phyloP scores from a whole-genome alignment of 116 monocot species.

The Posidonia oceanica region DNA sequence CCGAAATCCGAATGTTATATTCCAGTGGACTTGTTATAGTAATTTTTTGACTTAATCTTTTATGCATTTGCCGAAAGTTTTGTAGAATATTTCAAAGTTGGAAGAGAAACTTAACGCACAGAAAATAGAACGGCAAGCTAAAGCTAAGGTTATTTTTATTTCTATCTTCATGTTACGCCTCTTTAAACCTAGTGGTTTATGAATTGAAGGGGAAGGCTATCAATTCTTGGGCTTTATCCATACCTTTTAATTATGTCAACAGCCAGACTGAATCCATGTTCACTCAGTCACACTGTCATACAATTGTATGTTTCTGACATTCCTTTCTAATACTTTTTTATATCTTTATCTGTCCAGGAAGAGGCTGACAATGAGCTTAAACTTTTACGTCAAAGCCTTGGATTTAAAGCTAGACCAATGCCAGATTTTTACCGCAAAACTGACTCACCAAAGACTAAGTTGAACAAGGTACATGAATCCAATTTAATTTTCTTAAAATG shows the following conservation, averaged over 20 bases:
- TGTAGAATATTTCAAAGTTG: constrained; percentile 14
- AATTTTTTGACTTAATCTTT: neutral
- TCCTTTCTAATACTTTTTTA: neutral
- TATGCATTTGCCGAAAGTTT: neutral
- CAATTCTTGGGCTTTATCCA: no score
- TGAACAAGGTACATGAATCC: neutral
- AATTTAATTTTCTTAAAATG: no score
- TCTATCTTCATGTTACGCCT: neutral
- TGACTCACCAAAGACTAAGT: neutral
- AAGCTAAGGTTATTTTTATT: constrained; percentile 23
- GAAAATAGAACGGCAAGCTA: constrained; percentile 8
- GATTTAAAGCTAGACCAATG: constrained; percentile 17
- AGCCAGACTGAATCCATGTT: no score
- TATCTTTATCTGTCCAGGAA: constrained; percentile 2
- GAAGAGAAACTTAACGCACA: constrained; percentile 18
- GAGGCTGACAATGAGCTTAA: constrained; percentile 15
- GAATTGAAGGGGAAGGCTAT: no score
- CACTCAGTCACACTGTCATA: no score
- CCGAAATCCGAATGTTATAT: no score
- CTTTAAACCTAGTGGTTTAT: neutral
- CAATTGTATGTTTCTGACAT: neutral
- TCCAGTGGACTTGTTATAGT: no score
- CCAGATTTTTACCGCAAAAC: constrained; percentile 14
- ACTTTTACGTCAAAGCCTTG: constrained; percentile 13
- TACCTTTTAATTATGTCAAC: no score